phyloP scores from a whole-genome alignment of 768 basidiomycete species.

The Psilocybe tampanensis region DNA sequence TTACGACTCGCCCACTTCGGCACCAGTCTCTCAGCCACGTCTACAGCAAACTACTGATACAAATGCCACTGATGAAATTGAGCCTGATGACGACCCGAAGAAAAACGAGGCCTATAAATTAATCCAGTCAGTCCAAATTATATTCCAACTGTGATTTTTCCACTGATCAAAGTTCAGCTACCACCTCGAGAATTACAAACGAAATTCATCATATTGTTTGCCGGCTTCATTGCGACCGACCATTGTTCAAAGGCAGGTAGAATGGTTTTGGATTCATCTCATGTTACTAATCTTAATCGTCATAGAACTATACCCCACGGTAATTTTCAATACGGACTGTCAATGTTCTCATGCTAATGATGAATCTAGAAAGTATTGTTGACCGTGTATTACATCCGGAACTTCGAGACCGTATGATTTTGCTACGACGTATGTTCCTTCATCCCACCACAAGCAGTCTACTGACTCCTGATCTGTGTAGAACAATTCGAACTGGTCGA shows the following conservation, averaged over 20 bases:
- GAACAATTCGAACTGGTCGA: slow-evolving; percentile 82
- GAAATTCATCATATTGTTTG: slow-evolving; percentile 84
- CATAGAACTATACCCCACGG: slow-evolving; percentile 85
- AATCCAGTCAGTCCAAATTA: slow-evolving; percentile 56
- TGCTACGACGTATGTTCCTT: slow-evolving; percentile 68
- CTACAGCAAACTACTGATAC: slow-evolving; percentile 29
- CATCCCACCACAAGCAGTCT: neutral
- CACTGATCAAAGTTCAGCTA: slow-evolving; percentile 50
- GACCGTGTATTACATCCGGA: slow-evolving; percentile 90
- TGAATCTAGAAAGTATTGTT: slow-evolving; percentile 76
- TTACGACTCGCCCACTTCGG: slow-evolving; percentile 38
- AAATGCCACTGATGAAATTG: slow-evolving; percentile 45
- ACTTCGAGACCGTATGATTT: slow-evolving; percentile 88
- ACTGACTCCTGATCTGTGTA: slow-evolving; percentile 25
- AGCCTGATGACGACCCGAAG: slow-evolving; percentile 72
- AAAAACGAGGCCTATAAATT: slow-evolving; percentile 81
- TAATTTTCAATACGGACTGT: slow-evolving; percentile 29
- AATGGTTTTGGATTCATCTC: neutral
- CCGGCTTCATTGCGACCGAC: slow-evolving; percentile 89
- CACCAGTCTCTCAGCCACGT: slow-evolving; percentile 36
- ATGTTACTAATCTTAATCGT: neutral
- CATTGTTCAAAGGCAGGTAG: slow-evolving; percentile 73
- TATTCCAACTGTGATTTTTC: neutral
- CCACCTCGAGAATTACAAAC: slow-evolving; percentile 88
- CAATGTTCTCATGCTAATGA: neutral